A percentile compares a stretch with the other conserved stretches of the same genome.
Conservation (phyloP, 768 basidiomycete species). For the Trametes sanguinea region DNA sequence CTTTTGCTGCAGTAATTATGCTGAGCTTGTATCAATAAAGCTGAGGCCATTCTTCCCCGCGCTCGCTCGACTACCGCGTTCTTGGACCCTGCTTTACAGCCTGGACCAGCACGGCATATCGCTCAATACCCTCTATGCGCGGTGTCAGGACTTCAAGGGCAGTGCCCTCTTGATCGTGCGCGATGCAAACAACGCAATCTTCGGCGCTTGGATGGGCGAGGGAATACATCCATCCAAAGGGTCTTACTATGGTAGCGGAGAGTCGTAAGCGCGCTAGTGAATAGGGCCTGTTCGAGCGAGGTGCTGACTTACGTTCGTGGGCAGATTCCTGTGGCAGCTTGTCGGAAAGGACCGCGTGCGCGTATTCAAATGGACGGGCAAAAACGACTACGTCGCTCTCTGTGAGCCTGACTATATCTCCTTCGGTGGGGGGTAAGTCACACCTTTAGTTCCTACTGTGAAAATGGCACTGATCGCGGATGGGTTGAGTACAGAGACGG, state of each 20-base stretch:
- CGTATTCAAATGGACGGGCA: slow-evolving; percentile 83
- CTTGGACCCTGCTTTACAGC: slow-evolving; percentile 84
- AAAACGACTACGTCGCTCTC: slow-evolving; percentile 86
- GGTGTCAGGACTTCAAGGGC: slow-evolving; percentile 50
- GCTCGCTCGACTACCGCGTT: slow-evolving; percentile 64
- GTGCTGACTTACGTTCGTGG: not conserved
- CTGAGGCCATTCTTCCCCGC: slow-evolving; percentile 74
- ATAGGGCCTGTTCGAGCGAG: not conserved
- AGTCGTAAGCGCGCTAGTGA: slow-evolving; percentile 54
- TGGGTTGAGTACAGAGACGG: slow-evolving; percentile 22
- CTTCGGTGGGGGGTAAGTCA: slow-evolving; percentile 83
- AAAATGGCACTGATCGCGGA: not conserved
- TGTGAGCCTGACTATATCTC: slow-evolving; percentile 81
- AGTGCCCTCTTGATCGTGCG: slow-evolving; percentile 64
- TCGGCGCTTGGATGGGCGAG: slow-evolving; percentile 86
- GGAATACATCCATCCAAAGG: slow-evolving; percentile 60
- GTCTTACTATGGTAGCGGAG: slow-evolving; percentile 86
- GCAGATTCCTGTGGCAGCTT: slow-evolving; percentile 79
- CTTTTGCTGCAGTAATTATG: not conserved
- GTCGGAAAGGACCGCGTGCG: slow-evolving; percentile 45
- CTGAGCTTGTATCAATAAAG: slow-evolving; percentile 38
- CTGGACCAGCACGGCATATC: slow-evolving; percentile 96
- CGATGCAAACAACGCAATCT: slow-evolving; percentile 63
- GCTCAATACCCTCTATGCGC: slow-evolving; percentile 80
- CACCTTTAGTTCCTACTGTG: too few relatives aligned